phyloP scores from a whole-genome alignment of 345 rosid species.

The Eucalyptus viminalis region DNA sequence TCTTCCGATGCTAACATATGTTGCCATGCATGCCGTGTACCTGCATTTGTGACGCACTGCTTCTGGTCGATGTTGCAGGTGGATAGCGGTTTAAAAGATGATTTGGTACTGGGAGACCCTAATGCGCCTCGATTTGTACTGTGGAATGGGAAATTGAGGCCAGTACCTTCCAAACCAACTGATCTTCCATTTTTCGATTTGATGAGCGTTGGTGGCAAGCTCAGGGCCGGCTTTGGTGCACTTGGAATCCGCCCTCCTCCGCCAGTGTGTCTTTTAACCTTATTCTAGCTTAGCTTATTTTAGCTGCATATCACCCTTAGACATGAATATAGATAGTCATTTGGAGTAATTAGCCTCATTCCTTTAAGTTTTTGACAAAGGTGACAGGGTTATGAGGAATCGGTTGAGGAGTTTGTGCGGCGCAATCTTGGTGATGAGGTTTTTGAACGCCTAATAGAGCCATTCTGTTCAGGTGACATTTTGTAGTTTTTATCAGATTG shows the following conservation, averaged over 20 bases:
- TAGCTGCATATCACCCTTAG: neutral
- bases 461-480: slow-evolving; percentile 85
- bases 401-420: slow-evolving; percentile 92
- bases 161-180: slow-evolving; percentile 65
- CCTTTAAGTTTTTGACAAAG: slow-evolving; percentile 43
- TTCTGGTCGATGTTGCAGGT: slow-evolving; percentile 26
- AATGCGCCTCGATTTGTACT: slow-evolving; percentile 79
- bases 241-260: slow-evolving; percentile 80
- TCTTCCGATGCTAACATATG: neutral
- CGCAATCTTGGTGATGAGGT: slow-evolving; percentile 92
- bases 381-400: slow-evolving; percentile 94
- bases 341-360: slow-evolving; percentile 22
- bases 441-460: slow-evolving; percentile 88
- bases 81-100: slow-evolving; percentile 80
- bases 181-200: slow-evolving; percentile 76
- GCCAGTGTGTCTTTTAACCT: slow-evolving; percentile 56
- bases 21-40: neutral
- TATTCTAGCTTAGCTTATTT: neutral
- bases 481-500: neutral
- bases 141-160: slow-evolving; percentile 84
- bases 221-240: slow-evolving; percentile 88
- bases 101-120: slow-evolving; percentile 90
- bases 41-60: neutral
- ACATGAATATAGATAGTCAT: neutral
- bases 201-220: slow-evolving; percentile 84